phyloP scores from a whole-genome alignment of 2,329 filamentous ascomycete species.

The Penicillium sp. region DNA sequence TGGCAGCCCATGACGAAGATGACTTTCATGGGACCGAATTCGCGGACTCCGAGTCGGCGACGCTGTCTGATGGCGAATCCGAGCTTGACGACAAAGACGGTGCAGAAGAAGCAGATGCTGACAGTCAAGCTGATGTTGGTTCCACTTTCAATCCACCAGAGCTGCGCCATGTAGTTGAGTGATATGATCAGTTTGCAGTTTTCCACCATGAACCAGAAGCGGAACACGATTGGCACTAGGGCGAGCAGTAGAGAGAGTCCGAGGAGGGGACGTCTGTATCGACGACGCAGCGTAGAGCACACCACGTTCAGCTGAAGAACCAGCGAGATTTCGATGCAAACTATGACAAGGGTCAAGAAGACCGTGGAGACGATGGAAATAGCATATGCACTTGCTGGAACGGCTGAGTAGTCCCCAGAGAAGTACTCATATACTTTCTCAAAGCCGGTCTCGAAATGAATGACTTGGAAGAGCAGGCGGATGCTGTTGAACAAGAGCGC shows the following conservation, averaged over 20 bases:
- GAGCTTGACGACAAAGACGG: slow-evolving; percentile 65
- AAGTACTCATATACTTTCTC: slow-evolving; percentile 64
- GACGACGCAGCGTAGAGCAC: slow-evolving; percentile 51
- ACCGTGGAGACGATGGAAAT: slow-evolving; percentile 53
- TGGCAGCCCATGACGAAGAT: slow-evolving; percentile 70
- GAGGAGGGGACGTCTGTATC: slow-evolving; percentile 51
- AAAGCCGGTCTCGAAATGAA: slow-evolving; percentile 64
- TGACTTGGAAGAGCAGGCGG: slow-evolving; percentile 46
- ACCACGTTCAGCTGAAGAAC: slow-evolving; percentile 66
- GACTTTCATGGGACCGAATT: slow-evolving; percentile 66
- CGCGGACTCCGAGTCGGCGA: slow-evolving; percentile 57
- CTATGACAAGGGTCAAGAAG: slow-evolving; percentile 55
- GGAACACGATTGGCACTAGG: slow-evolving; percentile 55
- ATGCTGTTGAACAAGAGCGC: slow-evolving; percentile 63
- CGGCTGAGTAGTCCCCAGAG: slow-evolving; percentile 54
- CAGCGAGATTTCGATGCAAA: slow-evolving; percentile 60
- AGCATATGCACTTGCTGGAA: slow-evolving; percentile 49
- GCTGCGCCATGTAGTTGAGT: slow-evolving; percentile 26
- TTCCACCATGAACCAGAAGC: slow-evolving; percentile 54
- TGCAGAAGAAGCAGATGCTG: slow-evolving; percentile 64
- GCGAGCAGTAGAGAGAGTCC: slow-evolving; percentile 52
- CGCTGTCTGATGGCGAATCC: slow-evolving; percentile 59
- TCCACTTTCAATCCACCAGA: slow-evolving; percentile 46
- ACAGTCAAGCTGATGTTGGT: slow-evolving; percentile 56
- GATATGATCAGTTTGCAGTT: slow-evolving; percentile 48